Percentiles rank a stretch among this genome's conserved stretches.
These are phyloP conservation scores for Ascochyta fabae DNA, from an alignment of 2,329 filamentous ascomycete genomes.

Conservation along the genomic window DNA sequence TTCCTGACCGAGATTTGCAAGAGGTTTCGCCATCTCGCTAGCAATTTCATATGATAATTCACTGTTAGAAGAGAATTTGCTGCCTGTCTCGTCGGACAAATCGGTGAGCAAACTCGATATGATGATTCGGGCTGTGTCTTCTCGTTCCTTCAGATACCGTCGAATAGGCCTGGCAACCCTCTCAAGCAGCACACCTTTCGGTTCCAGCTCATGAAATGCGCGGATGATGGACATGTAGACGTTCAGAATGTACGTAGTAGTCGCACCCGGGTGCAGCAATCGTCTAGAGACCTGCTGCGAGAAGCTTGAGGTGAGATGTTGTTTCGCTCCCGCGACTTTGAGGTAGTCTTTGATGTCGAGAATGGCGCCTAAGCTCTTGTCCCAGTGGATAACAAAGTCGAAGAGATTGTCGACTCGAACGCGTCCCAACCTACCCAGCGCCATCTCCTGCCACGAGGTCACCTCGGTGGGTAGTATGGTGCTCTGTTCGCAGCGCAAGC, in stretches of 20 bases:
- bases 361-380: conserved; percentile 71
- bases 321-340: conserved; percentile 70
- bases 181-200: conserved; percentile 78
- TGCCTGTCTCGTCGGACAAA: conserved; percentile 55
- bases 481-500: conserved; percentile 39
- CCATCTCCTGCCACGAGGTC: conserved; percentile 74
- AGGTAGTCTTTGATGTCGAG: conserved; percentile 76
- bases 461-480: conserved; percentile 54
- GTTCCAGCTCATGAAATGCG: conserved; percentile 76
- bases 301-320: conserved; percentile 74
- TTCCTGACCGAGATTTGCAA: conserved; percentile 61
- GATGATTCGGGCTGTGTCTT: conserved; percentile 79
- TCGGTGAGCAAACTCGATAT: conserved; percentile 75
- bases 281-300: conserved; percentile 68
- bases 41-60: conserved; percentile 73
- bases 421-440: conserved; percentile 70
- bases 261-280: conserved; percentile 76
- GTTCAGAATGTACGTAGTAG: conserved; percentile 76
- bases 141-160: conserved; percentile 76
- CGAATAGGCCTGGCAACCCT: conserved; percentile 76
- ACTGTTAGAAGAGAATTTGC: conserved; percentile 60
- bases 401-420: conserved; percentile 76
- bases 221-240: conserved; percentile 82
- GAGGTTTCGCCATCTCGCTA: conserved; percentile 68
- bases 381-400: conserved; percentile 80